Conservation (phyloP, 371 early-diverging fungal genomes). For the Mucor circinelloides region DNA sequence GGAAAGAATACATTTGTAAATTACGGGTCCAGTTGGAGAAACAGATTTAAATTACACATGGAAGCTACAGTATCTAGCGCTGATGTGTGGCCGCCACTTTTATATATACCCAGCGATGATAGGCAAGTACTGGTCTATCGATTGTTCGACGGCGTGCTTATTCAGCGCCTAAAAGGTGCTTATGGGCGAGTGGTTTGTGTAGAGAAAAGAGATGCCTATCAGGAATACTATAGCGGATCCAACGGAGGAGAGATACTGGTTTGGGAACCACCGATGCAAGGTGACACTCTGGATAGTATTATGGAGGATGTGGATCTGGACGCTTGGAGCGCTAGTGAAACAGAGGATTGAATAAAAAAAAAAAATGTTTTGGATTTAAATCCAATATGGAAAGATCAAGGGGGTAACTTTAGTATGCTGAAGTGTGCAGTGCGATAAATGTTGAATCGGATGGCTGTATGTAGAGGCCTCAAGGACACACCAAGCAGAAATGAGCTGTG, state of each 20-base stretch:
- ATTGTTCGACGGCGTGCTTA: conserved; percentile 56
- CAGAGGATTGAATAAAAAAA: conserved; percentile 13
- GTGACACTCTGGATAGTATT: conserved; percentile 12
- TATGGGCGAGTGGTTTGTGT: conserved; percentile 67
- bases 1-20: conserved; percentile 70
- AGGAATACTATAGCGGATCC: conserved; percentile 73
- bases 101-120: conserved; percentile 65
- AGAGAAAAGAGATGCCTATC: conserved; percentile 52
- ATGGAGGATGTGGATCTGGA: conserved; percentile 15
- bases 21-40: conserved; percentile 62
- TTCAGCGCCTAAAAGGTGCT: conserved; percentile 62
- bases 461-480: no score
- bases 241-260: conserved; percentile 67
- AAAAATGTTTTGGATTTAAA: background rate
- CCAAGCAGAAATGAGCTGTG: background rate
- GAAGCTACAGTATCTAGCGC: conserved; percentile 51
- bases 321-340: conserved; percentile 35
- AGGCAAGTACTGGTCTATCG: conserved; percentile 62
- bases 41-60: conserved; percentile 49
- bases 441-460: background rate
- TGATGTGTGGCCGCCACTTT: conserved; percentile 50
- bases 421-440: no score
- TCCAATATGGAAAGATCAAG: conserved; percentile 1
- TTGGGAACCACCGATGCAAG: conserved; percentile 61
- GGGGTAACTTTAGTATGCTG: conserved; percentile 12